Evolutionary conservation across 805 yeast species (phyloP).

Genomic region (Wickerhamomyces pijperi): DNA sequence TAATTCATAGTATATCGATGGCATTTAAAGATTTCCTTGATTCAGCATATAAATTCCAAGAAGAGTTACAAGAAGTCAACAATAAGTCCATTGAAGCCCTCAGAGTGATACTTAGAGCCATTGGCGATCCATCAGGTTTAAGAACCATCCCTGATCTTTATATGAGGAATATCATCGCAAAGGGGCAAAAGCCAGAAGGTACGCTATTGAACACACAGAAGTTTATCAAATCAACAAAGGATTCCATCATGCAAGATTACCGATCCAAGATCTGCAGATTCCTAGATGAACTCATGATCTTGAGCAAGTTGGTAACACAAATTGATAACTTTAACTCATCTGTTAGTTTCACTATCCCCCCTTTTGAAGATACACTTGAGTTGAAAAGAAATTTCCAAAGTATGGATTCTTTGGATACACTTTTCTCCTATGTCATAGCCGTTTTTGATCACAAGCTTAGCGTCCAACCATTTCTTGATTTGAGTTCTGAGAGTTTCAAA

Average conservation of each 20-base stretch:
- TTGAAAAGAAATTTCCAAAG: constrained; percentile 4
- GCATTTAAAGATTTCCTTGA: constrained; percentile 33
- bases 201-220: constrained; percentile 23
- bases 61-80: constrained; percentile 20
- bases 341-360: constrained; percentile 10
- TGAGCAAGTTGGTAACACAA: constrained; percentile 3
- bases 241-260: constrained; percentile 21
- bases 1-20: constrained; percentile 37
- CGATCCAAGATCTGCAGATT: constrained; percentile 18
- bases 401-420: constrained; percentile 4
- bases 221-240: constrained; percentile 20
- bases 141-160: constrained; percentile 30
- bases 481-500: constrained; percentile 11
- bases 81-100: constrained; percentile 16
- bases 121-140: constrained; percentile 26
- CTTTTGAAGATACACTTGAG: constrained; percentile 1
- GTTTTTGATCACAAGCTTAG: constrained; percentile 14
- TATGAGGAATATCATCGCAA: constrained; percentile 24
- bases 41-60: constrained; percentile 26
- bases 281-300: constrained; percentile 5
- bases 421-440: constrained; percentile 12
- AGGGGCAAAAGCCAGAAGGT: constrained; percentile 11
- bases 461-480: constrained; percentile 12
- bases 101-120: constrained; percentile 20
- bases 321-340: constrained; percentile 6